Conservation (phyloP, 805 yeast species). For the Wickerhamiella allomyrinae region DNA sequence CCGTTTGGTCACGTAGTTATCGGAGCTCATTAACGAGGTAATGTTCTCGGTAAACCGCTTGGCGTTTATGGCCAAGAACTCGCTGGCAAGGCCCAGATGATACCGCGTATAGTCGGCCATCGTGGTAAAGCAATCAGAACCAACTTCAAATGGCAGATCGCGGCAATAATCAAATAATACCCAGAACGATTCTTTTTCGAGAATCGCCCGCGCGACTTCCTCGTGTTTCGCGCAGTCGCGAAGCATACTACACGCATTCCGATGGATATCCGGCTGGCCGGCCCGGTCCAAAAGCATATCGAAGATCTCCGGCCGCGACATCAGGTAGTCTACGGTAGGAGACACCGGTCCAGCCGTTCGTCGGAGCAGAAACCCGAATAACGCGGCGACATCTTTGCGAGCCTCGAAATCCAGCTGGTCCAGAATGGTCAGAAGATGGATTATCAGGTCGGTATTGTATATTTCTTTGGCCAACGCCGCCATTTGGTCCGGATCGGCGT, state of each 20-base stretch:
- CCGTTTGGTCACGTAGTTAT: constrained; percentile 82
- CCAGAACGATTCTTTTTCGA: constrained; percentile 60
- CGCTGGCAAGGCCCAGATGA: constrained; percentile 56
- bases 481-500: constrained; percentile 54
- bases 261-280: constrained; percentile 56
- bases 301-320: constrained; percentile 52
- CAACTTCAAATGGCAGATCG: constrained; percentile 68
- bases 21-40: constrained; percentile 56
- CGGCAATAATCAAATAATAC: constrained; percentile 65
- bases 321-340: constrained; percentile 77
- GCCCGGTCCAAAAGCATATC: constrained; percentile 53
- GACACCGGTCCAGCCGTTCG: constrained; percentile 35
- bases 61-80: constrained; percentile 48
- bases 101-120: constrained; percentile 50
- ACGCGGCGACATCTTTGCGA: constrained; percentile 60
- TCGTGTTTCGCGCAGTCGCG: constrained; percentile 79
- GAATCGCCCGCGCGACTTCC: constrained; percentile 42
- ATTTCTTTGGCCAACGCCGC: constrained; percentile 69
- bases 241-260: constrained; percentile 62
- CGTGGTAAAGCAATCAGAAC: constrained; percentile 79
- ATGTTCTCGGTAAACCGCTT: constrained; percentile 45
- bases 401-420: constrained; percentile 75
- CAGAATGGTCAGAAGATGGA: constrained; percentile 43
- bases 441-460: constrained; percentile 54
- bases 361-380: constrained; percentile 65